phyloP scores from a whole-genome alignment of 352 stramenopile species.

The Phytopythium ostracodes region DNA sequence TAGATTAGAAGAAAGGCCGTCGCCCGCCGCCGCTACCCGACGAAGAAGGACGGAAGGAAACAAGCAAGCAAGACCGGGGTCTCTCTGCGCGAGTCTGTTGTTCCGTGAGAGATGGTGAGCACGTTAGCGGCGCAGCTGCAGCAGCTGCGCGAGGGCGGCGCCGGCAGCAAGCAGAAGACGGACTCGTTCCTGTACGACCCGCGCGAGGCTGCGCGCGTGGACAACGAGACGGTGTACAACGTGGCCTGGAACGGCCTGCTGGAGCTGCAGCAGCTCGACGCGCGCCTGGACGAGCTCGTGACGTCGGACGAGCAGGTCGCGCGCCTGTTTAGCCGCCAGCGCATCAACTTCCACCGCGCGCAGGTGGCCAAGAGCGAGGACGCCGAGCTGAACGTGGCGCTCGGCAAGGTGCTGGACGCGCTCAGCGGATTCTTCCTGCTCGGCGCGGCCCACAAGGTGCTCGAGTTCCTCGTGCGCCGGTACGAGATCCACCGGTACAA shows the following conservation, averaged over 20 bases:
- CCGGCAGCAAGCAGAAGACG: conserved; percentile 76
- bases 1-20: conserved; percentile 1
- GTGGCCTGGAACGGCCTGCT: conserved; percentile 79
- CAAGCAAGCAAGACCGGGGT: neutral
- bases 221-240: conserved; percentile 85
- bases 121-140: conserved; percentile 77
- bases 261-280: conserved; percentile 77
- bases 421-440: conserved; percentile 83
- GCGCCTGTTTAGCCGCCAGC: conserved; percentile 65
- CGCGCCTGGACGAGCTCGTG: conserved; percentile 54
- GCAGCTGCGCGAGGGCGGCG: conserved; percentile 69
- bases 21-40: neutral
- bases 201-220: conserved; percentile 72
- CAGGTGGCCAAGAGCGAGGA: conserved; percentile 59
- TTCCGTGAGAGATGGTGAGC: conserved; percentile 34
- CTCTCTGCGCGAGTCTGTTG: no score
- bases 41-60: neutral
- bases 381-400: conserved; percentile 54
- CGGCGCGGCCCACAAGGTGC: conserved; percentile 74
- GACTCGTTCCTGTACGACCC: conserved; percentile 85
- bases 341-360: conserved; percentile 79
- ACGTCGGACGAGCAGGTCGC: conserved; percentile 43
- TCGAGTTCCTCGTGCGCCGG: conserved; percentile 88
- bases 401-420: conserved; percentile 72
- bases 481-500: conserved; percentile 88